These are phyloP conservation scores for Coniferiporia sulphurascens DNA, from an alignment of 1,284 basidiomycete species.

Conservation along the genomic window DNA sequence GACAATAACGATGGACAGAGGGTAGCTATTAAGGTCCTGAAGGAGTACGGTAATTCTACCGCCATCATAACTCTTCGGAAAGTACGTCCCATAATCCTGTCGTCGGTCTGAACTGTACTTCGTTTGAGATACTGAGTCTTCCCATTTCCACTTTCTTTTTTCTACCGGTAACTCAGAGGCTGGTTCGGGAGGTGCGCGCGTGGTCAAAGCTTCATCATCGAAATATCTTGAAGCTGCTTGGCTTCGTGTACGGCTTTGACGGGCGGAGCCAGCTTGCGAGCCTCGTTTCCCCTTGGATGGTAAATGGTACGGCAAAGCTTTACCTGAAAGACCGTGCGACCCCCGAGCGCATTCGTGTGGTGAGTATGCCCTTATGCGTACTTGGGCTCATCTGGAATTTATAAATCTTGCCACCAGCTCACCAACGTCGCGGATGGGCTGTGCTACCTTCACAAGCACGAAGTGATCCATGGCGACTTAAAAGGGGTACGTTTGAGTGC, in stretches of 20 bases:
- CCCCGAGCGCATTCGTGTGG: conserved; percentile 14
- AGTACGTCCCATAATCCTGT: not conserved
- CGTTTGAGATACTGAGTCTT: too few relatives aligned
- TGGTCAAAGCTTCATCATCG: conserved; percentile 16
- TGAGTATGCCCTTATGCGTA: not conserved
- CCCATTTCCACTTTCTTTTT: not conserved
- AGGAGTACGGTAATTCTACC: not conserved
- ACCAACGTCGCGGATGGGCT: conserved; percentile 17
- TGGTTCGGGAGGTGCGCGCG: conserved; percentile 12
- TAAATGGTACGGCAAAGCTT: conserved; percentile 6
- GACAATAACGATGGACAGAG: not conserved
- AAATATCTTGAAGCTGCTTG: conserved; percentile 15
- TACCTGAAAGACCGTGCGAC: conserved; percentile 5
- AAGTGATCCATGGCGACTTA: conserved; percentile 17
- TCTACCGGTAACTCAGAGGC: not conserved
- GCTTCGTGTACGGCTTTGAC: conserved; percentile 15
- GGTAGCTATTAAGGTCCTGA: conserved; percentile 6
- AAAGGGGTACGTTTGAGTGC: conserved; percentile 8
- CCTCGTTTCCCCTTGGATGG: conserved; percentile 19
- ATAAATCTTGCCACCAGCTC: conserved; percentile 5
- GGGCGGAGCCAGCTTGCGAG: conserved; percentile 6
- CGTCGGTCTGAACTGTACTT: not conserved
- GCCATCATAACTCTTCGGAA: not conserved
- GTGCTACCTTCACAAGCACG: conserved; percentile 16
- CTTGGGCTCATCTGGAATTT: not conserved